Conservation (phyloP, 257 asterid species). For the Penstemon newberryi region DNA sequence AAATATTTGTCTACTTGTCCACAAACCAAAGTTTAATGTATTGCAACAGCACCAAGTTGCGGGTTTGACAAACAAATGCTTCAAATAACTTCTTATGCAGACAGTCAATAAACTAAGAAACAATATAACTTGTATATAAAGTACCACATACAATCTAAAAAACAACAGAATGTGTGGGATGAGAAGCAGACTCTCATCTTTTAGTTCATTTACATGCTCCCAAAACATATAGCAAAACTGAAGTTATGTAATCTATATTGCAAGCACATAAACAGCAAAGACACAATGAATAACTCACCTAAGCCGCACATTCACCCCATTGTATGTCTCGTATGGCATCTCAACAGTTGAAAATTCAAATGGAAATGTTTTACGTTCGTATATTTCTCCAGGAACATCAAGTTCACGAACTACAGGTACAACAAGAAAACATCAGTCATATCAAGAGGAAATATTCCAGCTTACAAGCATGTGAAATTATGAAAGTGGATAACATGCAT, state of each 20-base stretch:
- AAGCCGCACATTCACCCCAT: slow-evolving; percentile 89
- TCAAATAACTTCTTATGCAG: not conserved
- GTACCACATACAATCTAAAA: not conserved
- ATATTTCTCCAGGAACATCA: slow-evolving; percentile 81
- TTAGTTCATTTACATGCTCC: not conserved
- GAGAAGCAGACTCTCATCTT: not conserved
- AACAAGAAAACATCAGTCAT: slow-evolving; percentile 18
- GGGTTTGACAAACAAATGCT: slow-evolving; percentile 7
- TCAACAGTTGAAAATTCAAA: slow-evolving; percentile 98
- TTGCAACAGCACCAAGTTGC: not conserved
- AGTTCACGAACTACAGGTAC: slow-evolving; percentile 67
- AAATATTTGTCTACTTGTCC: not conserved
- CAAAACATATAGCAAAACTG: slow-evolving; percentile 12
- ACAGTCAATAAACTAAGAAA: not conserved
- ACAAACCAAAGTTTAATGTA: slow-evolving; percentile 2
- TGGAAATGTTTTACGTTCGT: slow-evolving; percentile 90
- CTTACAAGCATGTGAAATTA: slow-evolving; percentile 23
- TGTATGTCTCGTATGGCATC: slow-evolving; percentile 97
- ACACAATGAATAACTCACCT: slow-evolving; percentile 53
- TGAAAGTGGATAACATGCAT: not conserved
- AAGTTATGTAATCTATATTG: slow-evolving; percentile 13
- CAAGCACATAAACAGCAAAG: slow-evolving; percentile 15
- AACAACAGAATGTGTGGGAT: slow-evolving; percentile 16
- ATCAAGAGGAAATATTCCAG: slow-evolving; percentile 14
- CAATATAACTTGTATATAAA: not conserved